Base-by-base conservation (phyloP, 352 stramenopile genomes). In the Pythium sukuiense region DNA sequence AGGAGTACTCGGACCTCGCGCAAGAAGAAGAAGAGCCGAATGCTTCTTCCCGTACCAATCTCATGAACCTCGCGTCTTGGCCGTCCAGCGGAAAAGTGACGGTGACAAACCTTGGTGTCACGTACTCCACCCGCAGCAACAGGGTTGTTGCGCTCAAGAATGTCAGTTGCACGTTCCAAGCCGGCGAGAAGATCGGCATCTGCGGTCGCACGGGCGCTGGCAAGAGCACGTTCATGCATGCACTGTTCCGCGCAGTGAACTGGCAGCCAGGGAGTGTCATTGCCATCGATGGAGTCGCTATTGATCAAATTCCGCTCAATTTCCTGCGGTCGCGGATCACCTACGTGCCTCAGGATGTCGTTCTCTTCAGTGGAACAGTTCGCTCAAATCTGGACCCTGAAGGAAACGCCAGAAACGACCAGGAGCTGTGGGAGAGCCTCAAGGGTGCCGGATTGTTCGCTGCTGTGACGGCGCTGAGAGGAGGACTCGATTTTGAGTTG, bases 191-290 rank as follows among this genome's bases (percentile, higher is more conserved):
- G 55, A 55, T 94, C 20, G 90, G 90, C 4, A 86, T 98, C 20
- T 93, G 88, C 29, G 92, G 92, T 2, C 88, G 90, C 26, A 97
- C 92, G 1, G 93, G 93, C 33, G 88, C 89, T 7, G 93, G 93
- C n/a, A 98, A 98, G 66, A 93, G 81, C 30, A 93, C 90, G 20
- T 71, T 98, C 14, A 52, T 97, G 39, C 82, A 89, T 32, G 78
- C 81, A 14, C 63, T 98, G 6, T 93, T 97, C 33, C 82, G 91
- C 37, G 77, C 74, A 3, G 84, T 90, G 1, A 52, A 66, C 12
- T 92, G 78, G 80, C 70, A 78, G 2, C 63, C 59, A 18, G 76
- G 56, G 5, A 87, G 87, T 0, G 69, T 69, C 14, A 82, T 97
- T 37, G 9, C 54, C 9, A 95, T 97, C 29, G 90, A 97, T 45